Percentiles rank a stretch among this genome's conserved stretches.
Conservation (phyloP, 2,329 filamentous ascomycete species). For the Erysiphe neolycopersici region DNA sequence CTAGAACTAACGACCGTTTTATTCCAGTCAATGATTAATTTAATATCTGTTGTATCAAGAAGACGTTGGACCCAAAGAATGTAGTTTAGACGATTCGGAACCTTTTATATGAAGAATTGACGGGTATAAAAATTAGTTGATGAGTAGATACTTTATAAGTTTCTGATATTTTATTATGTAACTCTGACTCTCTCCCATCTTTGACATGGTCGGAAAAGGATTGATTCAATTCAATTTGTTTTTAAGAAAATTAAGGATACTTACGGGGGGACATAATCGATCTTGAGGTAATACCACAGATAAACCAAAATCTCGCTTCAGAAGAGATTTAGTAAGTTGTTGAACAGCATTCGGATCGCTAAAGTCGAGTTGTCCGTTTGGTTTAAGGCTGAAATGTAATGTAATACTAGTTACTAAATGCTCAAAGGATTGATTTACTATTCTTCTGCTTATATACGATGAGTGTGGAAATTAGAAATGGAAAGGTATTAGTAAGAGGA, state of each 20-base stretch:
- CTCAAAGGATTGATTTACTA: neutral
- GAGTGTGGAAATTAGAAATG: neutral
- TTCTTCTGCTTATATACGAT: neutral
- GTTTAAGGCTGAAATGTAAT: constrained; percentile 18
- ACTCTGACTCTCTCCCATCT: too few species aligned
- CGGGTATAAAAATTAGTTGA: neutral
- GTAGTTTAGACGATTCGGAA: constrained; percentile 56
- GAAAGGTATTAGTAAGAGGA: neutral
- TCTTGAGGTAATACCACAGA: constrained; percentile 44
- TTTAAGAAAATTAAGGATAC: neutral
- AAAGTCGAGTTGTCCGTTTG: constrained; percentile 46
- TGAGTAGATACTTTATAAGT: too few species aligned
- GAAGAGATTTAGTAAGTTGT: constrained; percentile 56
- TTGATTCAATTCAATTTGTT: neutral
- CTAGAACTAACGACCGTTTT: constrained; percentile 20
- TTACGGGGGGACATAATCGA: constrained; percentile 63
- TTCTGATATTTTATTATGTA: too few species aligned
- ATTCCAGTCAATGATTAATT: constrained; percentile 10
- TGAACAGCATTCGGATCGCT: constrained; percentile 48
- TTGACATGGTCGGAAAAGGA: neutral
- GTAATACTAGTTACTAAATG: neutral
- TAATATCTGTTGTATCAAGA: constrained; percentile 27
- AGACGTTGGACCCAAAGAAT: constrained; percentile 69
- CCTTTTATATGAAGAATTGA: constrained; percentile 14
- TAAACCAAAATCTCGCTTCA: constrained; percentile 51